Evolutionary conservation across 371 early-diverging fungal genomes (phyloP), one percentile per base, ranked within the genome.

Genomic region (Syncephalastrum contaminatum): DNA sequence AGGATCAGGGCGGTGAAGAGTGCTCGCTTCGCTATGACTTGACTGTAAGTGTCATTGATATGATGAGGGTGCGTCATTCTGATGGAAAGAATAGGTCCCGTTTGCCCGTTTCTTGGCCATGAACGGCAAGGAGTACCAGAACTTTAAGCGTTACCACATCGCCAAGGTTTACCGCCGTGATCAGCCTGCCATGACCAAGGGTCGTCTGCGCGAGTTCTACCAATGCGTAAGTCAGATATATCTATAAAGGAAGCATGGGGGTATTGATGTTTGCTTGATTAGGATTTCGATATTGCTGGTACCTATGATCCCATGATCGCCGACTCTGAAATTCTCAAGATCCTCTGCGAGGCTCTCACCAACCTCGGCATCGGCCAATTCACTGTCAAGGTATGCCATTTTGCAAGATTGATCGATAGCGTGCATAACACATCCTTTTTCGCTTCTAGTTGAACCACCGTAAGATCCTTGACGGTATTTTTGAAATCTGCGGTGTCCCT

Each of bases 131-230:
- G 75, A 80, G 40, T 86, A 84, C 51, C 87, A 83, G 58, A 92
- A 89, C 79, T 90, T 99, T 60, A 98, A 99, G 73, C 86, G 99
- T 40, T 99, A 98, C 77, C 99, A 99, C 54, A 95, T 99, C 52
- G 99, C 97, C 65, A 99, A 98, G 75, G 99, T 99, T 22, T 99
- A 97, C 79, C 86, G 99, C 51, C 86, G 99, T 43, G 99, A 99
- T 76, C 96, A 99, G 68, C 99, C 99, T 25, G 92, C 97, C n/a
- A 90, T 99, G 88, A 94, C 91, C 59, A 96, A 95, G 69, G 99
- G 99, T 2, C 87, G 99, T 39, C 89, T 98, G 87, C 81, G 99
- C 59, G 99, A 99, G 74, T 99, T 99, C 64, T 92, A 85, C 77
- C 99, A 99, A 77, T 98, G 99, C 64, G 90, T 85, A 70, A 60